Evolutionary conservation across 2,329 filamentous ascomycete species (phyloP).

Genomic region (Hansfordia pulvinata): DNA sequence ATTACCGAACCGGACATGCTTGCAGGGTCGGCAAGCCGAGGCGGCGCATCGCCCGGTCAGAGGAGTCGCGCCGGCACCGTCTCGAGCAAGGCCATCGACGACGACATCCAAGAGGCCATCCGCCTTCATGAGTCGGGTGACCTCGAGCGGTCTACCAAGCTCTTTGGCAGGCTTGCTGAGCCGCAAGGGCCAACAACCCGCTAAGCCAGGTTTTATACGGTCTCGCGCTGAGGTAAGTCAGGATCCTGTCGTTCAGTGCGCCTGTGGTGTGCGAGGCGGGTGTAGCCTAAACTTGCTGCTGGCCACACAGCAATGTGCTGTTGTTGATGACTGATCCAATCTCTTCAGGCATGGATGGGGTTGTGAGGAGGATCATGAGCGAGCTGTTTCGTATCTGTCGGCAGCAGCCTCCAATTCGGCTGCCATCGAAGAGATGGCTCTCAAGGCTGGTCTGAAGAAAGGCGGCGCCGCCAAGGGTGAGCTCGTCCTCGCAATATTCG

Average conservation of each 20-base stretch:
- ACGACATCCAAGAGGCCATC: conserved; percentile 90
- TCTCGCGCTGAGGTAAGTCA: conserved; percentile 64
- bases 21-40: conserved; percentile 10
- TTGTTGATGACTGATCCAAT: conserved; percentile 6
- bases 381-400: conserved; percentile 73
- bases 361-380: conserved; percentile 55
- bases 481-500: conserved; percentile 89
- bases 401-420: conserved; percentile 85
- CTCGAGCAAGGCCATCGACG: conserved; percentile 40
- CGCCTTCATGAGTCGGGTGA: conserved; percentile 77
- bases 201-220: conserved; percentile 93
- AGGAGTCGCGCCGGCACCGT: conserved; percentile 24
- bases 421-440: conserved; percentile 69
- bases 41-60: conserved; percentile 5
- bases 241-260: conserved; percentile 1
- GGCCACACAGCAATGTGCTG: conserved; percentile 1
- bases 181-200: conserved; percentile 80
- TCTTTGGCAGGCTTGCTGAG: conserved; percentile 78
- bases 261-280: conserved; percentile 3
- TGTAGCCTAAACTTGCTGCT: no score
- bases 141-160: conserved; percentile 62
- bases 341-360: conserved; percentile 78
- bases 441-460: conserved; percentile 79
- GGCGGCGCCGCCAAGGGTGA: conserved; percentile 93
- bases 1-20: conserved; percentile 5